Conservation (phyloP, 108 stramenopile genomes). For the Chaetoceros tenuissimus region DNA sequence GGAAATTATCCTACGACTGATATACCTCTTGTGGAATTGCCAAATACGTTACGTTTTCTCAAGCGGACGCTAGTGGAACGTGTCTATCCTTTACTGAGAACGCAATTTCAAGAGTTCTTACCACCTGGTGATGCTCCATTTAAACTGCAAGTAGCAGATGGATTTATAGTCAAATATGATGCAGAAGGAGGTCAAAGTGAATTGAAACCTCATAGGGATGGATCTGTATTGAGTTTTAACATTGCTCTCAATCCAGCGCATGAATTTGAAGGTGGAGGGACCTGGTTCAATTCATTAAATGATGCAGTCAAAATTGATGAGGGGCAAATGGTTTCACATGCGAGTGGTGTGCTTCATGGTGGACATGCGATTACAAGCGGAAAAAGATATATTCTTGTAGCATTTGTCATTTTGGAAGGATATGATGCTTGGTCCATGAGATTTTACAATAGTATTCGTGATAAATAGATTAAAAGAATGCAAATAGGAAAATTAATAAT, state of each 20-base stretch:
- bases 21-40: conserved; percentile 43
- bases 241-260: conserved; percentile 56
- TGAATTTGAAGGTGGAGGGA: conserved; percentile 78
- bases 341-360: conserved; percentile 48
- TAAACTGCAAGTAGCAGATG: conserved; percentile 56
- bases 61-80: conserved; percentile 29
- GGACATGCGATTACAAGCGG: conserved; percentile 55
- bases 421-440: conserved; percentile 48
- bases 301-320: conserved; percentile 30
- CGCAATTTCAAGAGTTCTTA: conserved; percentile 34
- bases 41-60: conserved; percentile 28
- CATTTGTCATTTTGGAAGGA: conserved; percentile 49
- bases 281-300: conserved; percentile 39
- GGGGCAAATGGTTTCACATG: conserved; percentile 46
- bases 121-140: conserved; percentile 21
- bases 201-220: conserved; percentile 74
- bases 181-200: conserved; percentile 45
- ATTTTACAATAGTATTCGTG: conserved; percentile 55
- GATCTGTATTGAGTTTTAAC: conserved; percentile 62
- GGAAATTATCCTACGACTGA: conserved; percentile 60
- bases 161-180: conserved; percentile 82
- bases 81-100: conserved; percentile 31
- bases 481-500: too few relatives aligned
- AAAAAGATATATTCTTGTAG: conserved; percentile 56
- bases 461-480: conserved; percentile 24